These are phyloP conservation scores for Candida sanyaensis DNA, from an alignment of 1,139 yeast species.

Conservation along the genomic window DNA sequence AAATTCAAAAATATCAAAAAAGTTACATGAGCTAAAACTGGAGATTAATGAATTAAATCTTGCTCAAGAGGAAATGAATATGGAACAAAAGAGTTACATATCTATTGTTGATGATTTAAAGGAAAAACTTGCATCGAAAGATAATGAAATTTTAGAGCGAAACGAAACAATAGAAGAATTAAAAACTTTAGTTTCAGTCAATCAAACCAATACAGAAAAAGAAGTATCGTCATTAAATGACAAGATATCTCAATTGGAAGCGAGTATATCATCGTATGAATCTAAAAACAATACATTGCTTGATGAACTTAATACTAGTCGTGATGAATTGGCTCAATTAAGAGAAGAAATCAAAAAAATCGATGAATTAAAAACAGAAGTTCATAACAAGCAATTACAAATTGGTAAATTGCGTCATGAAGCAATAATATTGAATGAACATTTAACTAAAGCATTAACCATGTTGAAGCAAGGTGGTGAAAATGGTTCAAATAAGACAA, in stretches of 20 bases:
- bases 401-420: slow-evolving; percentile 94
- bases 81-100: slow-evolving; percentile 43
- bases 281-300: slow-evolving; percentile 8
- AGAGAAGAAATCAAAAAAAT: slow-evolving; percentile 13
- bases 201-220: slow-evolving; percentile 7
- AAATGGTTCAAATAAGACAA: slow-evolving; percentile 63
- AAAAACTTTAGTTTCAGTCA: slow-evolving; percentile 12
- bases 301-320: slow-evolving; percentile 10
- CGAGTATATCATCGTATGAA: slow-evolving; percentile 4
- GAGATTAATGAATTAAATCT: slow-evolving; percentile 50
- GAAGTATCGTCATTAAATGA: slow-evolving; percentile 15
- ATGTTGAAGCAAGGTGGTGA: slow-evolving; percentile 70
- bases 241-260: slow-evolving; percentile 16
- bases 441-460: slow-evolving; percentile 84
- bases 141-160: slow-evolving; percentile 20
- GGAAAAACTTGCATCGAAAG: slow-evolving; percentile 28
- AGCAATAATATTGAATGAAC: slow-evolving; percentile 93
- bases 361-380: slow-evolving; percentile 30
- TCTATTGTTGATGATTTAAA: slow-evolving; percentile 50
- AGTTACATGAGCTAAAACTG: slow-evolving; percentile 40
- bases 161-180: slow-evolving; percentile 13
- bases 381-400: slow-evolving; percentile 72
- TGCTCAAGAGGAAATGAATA: slow-evolving; percentile 47
- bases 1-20: slow-evolving; percentile 33
- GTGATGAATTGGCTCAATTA: slow-evolving; percentile 6